A percentile compares a stretch with the other conserved stretches of the same genome.
phyloP scores from a whole-genome alignment of 2,329 filamentous ascomycete genomes.

The Pochonia chlamydosporia region DNA sequence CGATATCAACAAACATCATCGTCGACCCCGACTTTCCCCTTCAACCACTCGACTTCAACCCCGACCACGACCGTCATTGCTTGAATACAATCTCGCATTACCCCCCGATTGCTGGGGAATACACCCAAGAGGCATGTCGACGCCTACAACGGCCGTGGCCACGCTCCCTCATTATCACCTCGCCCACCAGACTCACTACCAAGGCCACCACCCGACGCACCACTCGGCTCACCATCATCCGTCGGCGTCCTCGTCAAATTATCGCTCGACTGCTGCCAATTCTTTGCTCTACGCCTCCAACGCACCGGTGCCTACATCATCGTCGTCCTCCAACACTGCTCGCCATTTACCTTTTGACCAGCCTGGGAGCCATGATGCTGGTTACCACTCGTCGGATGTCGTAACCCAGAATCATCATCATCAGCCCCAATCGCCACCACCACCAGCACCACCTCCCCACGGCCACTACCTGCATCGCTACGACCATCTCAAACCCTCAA shows the following conservation, averaged over 20 bases:
- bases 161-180: constrained; percentile 64
- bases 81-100: background rate
- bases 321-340: constrained; percentile 18
- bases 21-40: background rate
- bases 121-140: constrained; percentile 56
- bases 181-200: constrained; percentile 6
- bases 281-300: constrained; percentile 18
- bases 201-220: constrained; percentile 16
- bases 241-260: constrained; percentile 13
- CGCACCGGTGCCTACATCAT: constrained; percentile 15
- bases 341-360: constrained; percentile 22
- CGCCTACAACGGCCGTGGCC: constrained; percentile 70
- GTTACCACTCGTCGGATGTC: constrained; percentile 28
- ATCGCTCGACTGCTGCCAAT: constrained; percentile 21
- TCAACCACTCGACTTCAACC: background rate
- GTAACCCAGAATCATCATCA: constrained; percentile 17
- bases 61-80: background rate
- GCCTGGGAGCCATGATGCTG: constrained; percentile 17
- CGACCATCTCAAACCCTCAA: constrained; percentile 14
- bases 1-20: background rate
- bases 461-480: constrained; percentile 12
- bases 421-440: too few relatives aligned
- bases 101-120: constrained; percentile 5
- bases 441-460: constrained; percentile 26
- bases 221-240: constrained; percentile 12